Evolutionary conservation across 2,329 filamentous ascomycete genomes (phyloP), one percentile per base, ranked within the genome.

Genomic region (Ophiocordyceps polyrhachis-furcata): DNA sequence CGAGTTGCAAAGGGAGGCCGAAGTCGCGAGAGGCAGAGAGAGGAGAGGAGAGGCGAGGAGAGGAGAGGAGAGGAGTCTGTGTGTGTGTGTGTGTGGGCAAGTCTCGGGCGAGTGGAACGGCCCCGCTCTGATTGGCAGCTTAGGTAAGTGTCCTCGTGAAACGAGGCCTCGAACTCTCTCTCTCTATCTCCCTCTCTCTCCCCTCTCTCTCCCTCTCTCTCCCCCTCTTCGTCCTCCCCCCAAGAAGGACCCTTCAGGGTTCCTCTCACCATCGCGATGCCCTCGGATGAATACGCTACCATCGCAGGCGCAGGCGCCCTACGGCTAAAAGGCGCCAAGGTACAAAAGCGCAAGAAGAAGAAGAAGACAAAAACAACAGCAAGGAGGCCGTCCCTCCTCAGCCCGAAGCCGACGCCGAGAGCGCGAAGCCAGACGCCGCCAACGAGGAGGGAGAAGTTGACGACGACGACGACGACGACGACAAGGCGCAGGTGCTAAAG

Each of bases 311-410:
- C 35, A n/a, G 86, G 86, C 53, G 81, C 81, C 49, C 74, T 95
- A 31, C 89, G 85, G 58, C 73, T 95, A 48, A 95, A 95, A 66
- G 86, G 87, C 55, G 73, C 68, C 49, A 79, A 78, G 55, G 66
- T 75, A 55, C 66, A 75, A 51, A 77, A 81, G 56, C 19, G 14
- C 23, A 37, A 37, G 42, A 35, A 20, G 14, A 45, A 42, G 45
- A 83, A 79, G 62, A 74, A 76, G 61, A n/a, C n/a, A n/a, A n/a
- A n/a, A 74, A 68, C 55, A 68, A 67, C 54, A 65, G 64, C 52
- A 62, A 63, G 51, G 56, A 29, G 3, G 56, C 65, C 9, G 53
- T 54, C 4, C 60, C 46, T 40, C 21, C 11, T 20, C 20, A 20
- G 44, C 47, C 20, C 46, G 51, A 44, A 20, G 52, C 49, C 20